phyloP scores from a whole-genome alignment of 2,329 filamentous ascomycete species.

The Drechslera avenae region DNA sequence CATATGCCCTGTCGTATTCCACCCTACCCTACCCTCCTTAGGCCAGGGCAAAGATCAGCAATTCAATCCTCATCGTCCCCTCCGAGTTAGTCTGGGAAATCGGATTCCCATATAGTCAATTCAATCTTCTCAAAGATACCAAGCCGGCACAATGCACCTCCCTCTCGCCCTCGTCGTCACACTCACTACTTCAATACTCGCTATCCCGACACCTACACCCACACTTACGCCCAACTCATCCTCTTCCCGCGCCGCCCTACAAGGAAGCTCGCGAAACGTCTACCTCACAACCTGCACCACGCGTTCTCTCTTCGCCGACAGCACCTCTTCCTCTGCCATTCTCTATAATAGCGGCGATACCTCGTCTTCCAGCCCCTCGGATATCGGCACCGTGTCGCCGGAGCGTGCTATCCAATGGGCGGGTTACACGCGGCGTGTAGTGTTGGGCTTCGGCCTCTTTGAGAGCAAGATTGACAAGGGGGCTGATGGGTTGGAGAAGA shows the following conservation, averaged over 20 bases:
- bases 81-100: no score
- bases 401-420: conserved; percentile 6
- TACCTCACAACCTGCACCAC: conserved; percentile 23
- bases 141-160: no score
- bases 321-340: conserved; percentile 11
- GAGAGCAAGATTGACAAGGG: conserved; percentile 16
- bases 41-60: no score
- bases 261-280: conserved; percentile 14
- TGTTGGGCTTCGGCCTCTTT: conserved; percentile 7
- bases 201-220: not conserved
- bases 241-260: not conserved
- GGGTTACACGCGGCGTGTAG: conserved; percentile 5
- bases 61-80: no score
- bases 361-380: conserved; percentile 1
- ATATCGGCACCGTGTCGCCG: conserved; percentile 10
- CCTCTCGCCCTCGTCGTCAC: no score
- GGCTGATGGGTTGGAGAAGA: conserved; percentile 14
- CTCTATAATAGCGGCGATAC: conserved; percentile 15
- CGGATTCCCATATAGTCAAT: no score
- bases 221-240: not conserved
- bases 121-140: no score
- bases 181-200: not conserved
- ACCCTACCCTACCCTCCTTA: no score
- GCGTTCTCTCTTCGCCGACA: conserved; percentile 4
- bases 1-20: no score